These are phyloP conservation scores for Annona squamosa DNA, from an alignment of 164 flowering plant genomes.

Conservation along the genomic window DNA sequence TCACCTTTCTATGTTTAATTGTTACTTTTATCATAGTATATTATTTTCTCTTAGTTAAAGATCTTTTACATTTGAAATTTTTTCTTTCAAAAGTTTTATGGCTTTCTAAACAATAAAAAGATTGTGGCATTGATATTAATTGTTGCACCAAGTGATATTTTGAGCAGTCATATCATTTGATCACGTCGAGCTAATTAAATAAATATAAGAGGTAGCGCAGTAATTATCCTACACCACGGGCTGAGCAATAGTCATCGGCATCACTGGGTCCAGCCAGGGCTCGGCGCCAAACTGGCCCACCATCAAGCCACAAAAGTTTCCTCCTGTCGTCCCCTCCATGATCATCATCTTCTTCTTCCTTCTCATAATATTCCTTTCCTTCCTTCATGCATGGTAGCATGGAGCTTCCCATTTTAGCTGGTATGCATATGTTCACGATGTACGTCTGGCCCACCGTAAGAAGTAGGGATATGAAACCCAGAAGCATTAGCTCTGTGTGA, in stretches of 20 bases:
- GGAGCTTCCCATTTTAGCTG: constrained; percentile 20
- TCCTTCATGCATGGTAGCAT: constrained; percentile 55
- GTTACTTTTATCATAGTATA: no score
- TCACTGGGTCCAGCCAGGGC: constrained; percentile 32
- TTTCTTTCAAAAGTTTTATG: no score
- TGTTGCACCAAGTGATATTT: no score
- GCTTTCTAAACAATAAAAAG: no score
- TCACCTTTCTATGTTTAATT: no score
- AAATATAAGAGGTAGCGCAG: not conserved
- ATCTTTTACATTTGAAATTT: no score
- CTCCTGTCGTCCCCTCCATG: constrained; percentile 15
- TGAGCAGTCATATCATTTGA: not conserved
- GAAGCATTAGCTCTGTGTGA: constrained; percentile 59
- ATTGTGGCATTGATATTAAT: no score
- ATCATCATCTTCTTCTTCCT: not conserved
- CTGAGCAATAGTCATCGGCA: constrained; percentile 21
- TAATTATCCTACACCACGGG: constrained; percentile 19
- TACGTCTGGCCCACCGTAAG: constrained; percentile 39
- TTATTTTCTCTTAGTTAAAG: no score
- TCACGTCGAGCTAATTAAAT: no score
- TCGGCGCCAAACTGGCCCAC: constrained; percentile 33
- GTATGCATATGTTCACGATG: constrained; percentile 45
- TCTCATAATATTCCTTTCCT: not conserved
- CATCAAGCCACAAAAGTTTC: constrained; percentile 31
- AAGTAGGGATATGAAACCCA: constrained; percentile 66